Conservation (phyloP, 2,329 filamentous ascomycete species). For the Keithomyces neogunnii region DNA sequence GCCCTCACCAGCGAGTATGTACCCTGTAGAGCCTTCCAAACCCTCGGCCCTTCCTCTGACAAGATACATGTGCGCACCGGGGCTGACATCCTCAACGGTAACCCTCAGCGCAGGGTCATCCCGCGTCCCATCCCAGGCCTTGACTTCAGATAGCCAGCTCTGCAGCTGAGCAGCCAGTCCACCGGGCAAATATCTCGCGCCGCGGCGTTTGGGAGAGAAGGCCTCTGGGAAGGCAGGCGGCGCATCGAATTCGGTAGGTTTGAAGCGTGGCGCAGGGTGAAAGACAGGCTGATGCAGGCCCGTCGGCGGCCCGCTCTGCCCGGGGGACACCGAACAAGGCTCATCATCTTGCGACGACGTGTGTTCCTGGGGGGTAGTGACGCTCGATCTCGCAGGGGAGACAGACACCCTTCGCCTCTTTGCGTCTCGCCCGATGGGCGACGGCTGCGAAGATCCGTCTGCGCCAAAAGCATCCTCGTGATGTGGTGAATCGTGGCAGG, state of each 20-base stretch:
- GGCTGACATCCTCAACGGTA: slow-evolving; percentile 20
- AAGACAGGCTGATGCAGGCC: slow-evolving; percentile 28
- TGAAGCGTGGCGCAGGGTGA: slow-evolving; percentile 30
- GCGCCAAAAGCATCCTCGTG: not conserved
- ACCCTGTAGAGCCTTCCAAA: slow-evolving; percentile 10
- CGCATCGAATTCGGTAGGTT: slow-evolving; percentile 18
- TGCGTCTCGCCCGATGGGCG: slow-evolving; percentile 8
- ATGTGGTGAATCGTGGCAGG: not conserved
- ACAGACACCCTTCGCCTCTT: slow-evolving; percentile 12
- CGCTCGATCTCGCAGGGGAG: slow-evolving; percentile 12
- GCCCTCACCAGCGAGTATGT: slow-evolving; percentile 30
- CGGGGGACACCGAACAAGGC: not conserved
- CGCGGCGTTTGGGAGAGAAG: slow-evolving; percentile 29
- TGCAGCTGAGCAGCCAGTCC: slow-evolving; percentile 32
- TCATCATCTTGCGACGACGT: not conserved
- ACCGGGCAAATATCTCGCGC: slow-evolving; percentile 24
- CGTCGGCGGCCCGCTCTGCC: not conserved
- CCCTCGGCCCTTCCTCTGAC: slow-evolving; percentile 12
- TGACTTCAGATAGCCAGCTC: slow-evolving; percentile 32
- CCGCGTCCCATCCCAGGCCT: slow-evolving; percentile 20
- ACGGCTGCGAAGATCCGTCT: not conserved
- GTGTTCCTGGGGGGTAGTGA: not conserved
- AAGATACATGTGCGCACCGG: slow-evolving; percentile 27
- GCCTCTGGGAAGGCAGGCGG: slow-evolving; percentile 16
- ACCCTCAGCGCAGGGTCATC: slow-evolving; percentile 13